phyloP scores from a whole-genome alignment of 306 rosid species.

The Sicyos edulis region DNA sequence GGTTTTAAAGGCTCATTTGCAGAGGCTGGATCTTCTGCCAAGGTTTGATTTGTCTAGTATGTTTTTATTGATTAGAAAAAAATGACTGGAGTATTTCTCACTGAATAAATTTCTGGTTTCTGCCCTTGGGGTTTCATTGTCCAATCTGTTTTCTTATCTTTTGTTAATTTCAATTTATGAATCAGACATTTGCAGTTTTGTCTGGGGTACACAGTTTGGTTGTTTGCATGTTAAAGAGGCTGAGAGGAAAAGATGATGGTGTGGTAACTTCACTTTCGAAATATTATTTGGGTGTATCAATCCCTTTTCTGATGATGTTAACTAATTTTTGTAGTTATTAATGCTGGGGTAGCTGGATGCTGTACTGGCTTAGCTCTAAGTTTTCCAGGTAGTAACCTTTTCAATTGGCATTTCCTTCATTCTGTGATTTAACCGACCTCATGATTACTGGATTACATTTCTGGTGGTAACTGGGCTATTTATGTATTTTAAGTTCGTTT shows the following conservation, averaged over 20 bases:
- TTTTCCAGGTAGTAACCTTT: slow-evolving; percentile 60
- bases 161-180: not conserved
- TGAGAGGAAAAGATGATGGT: slow-evolving; percentile 98
- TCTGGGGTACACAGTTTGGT: slow-evolving; percentile 98
- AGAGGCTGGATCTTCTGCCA: slow-evolving; percentile 83
- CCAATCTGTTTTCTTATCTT: not conserved
- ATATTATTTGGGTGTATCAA: not conserved
- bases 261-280: slow-evolving; percentile 21
- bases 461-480: not conserved
- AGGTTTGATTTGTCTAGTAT: slow-evolving; percentile 40
- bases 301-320: not conserved
- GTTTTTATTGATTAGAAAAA: slow-evolving; percentile 5
- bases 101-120: not conserved
- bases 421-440: not conserved
- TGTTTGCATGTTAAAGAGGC: slow-evolving; percentile 78
- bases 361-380: slow-evolving; percentile 97
- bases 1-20: slow-evolving; percentile 89
- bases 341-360: slow-evolving; percentile 98
- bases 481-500: not conserved
- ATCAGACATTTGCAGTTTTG: slow-evolving; percentile 92
- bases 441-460: not conserved
- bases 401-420: not conserved
- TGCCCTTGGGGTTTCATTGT: not conserved
- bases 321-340: slow-evolving; percentile 55
- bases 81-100: not conserved